Percentiles rank a stretch among this genome's conserved stretches.
Conservation (phyloP, 1,284 basidiomycete genomes). For the Boletus semigastroideus region DNA sequence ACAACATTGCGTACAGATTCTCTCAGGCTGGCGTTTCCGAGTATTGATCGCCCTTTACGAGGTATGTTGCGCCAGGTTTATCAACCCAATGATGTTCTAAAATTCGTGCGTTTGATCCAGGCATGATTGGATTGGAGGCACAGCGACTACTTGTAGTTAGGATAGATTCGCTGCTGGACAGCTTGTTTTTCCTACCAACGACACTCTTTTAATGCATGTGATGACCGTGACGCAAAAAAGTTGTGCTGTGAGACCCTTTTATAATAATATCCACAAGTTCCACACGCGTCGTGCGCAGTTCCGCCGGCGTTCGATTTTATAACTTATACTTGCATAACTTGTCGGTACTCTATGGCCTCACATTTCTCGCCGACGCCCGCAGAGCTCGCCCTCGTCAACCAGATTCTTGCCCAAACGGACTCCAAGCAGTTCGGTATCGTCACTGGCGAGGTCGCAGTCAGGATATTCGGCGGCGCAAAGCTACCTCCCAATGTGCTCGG, state of each 20-base stretch:
- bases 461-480: slow-evolving; percentile 77
- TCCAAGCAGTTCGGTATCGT: slow-evolving; percentile 78
- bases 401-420: slow-evolving; percentile 70
- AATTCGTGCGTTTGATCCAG: neutral
- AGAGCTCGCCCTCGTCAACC: slow-evolving; percentile 66
- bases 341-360: slow-evolving; percentile 48
- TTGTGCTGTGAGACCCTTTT: neutral
- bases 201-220: slow-evolving; percentile 10
- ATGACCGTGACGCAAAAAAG: neutral
- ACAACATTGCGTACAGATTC: slow-evolving; percentile 17
- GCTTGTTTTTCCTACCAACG: neutral
- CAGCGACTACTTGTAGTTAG: slow-evolving; percentile 9
- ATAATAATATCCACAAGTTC: slow-evolving; percentile 2
- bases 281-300: slow-evolving; percentile 20
- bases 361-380: slow-evolving; percentile 63
- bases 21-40: slow-evolving; percentile 22
- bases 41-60: neutral
- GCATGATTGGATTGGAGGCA: slow-evolving; percentile 1
- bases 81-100: neutral
- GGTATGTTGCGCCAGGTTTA: neutral
- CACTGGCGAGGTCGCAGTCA: slow-evolving; percentile 83
- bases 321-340: slow-evolving; percentile 19
- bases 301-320: neutral
- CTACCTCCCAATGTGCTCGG: slow-evolving; percentile 79
- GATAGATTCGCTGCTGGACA: slow-evolving; percentile 11